A percentile compares a stretch with the other conserved stretches of the same genome.
Conservation (phyloP, 495 filamentous ascomycete genomes). For the Tuber melanosporum region DNA sequence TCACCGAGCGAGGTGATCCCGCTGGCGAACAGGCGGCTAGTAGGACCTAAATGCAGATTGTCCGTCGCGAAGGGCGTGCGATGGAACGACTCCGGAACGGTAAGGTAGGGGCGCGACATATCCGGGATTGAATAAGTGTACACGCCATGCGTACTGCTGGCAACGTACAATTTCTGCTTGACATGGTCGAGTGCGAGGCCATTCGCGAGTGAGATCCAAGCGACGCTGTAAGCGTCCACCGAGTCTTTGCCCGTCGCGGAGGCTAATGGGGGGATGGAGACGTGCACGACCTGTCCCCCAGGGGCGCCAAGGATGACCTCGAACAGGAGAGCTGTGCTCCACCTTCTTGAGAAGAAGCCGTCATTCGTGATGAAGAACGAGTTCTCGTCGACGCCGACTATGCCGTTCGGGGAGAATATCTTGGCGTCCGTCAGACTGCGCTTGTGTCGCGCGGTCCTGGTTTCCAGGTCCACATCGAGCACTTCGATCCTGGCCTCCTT, state of each 20-base stretch:
- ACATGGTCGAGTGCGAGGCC: slow-evolving; percentile 29
- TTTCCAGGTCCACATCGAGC: slow-evolving; percentile 25
- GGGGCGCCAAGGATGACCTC: slow-evolving; percentile 28
- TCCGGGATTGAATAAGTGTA: slow-evolving; percentile 24
- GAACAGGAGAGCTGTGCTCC: slow-evolving; percentile 19
- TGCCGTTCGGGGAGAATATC: slow-evolving; percentile 35
- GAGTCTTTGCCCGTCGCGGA: neutral
- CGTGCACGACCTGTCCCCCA: slow-evolving; percentile 27
- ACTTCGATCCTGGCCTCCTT: slow-evolving; percentile 22
- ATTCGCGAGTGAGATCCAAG: slow-evolving; percentile 25
- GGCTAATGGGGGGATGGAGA: slow-evolving; percentile 13
- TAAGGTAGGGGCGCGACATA: slow-evolving; percentile 8
- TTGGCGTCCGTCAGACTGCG: slow-evolving; percentile 17
- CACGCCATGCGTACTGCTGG: slow-evolving; percentile 24
- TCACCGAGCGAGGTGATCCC: slow-evolving; percentile 11
- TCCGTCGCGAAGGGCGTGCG: slow-evolving; percentile 31
- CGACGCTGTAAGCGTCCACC: slow-evolving; percentile 7
- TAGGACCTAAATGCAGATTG: slow-evolving; percentile 25
- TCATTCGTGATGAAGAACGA: slow-evolving; percentile 38
- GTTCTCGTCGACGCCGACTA: slow-evolving; percentile 24
- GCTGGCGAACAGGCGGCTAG: slow-evolving; percentile 13
- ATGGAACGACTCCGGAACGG: slow-evolving; percentile 20
- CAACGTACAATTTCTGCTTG: slow-evolving; percentile 13
- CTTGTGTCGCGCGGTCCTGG: slow-evolving; percentile 18
- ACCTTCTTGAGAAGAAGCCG: slow-evolving; percentile 28